Base-by-base conservation (phyloP, 2,329 filamentous ascomycete species). In the Coniochaeta sp. region DNA sequence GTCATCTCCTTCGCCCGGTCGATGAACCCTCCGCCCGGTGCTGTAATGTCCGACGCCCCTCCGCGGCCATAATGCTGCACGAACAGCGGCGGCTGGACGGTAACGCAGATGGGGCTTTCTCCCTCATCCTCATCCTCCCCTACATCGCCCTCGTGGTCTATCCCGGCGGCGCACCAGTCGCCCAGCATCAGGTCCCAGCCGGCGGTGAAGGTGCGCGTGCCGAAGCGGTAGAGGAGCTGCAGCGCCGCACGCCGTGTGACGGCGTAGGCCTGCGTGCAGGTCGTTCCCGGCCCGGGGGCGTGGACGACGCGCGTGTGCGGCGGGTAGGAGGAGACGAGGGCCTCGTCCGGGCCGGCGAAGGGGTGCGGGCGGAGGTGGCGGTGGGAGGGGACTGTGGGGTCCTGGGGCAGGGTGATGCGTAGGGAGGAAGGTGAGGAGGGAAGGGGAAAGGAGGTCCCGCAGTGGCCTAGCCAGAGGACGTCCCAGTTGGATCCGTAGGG, bases 401-500 rank as follows among this genome's bases (percentile, higher is more conserved):
- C 75, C 50, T 71, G 58, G 1, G 61, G 40, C 26, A 68, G 61
- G 19, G 57, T 58, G 12, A 71, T 59, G 1, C 61, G 59, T 2
- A 67, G 42, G 55, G 55, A 30, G n/a, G 10, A 8, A 36, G 10
- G 42, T 36, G 55, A 30, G n/a, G 10, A 8, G 55, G 10, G 2
- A 10, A 40, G 30, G 4, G 71, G 70, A 58, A 75, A 72, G 12
- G 68, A 66, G 50, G 70, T 71, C 38, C 75, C 75, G 65, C 80
- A 82, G 61, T 79, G 77, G 28, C 81, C 80, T 1, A 83, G 70
- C 79, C 79, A 82, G 26, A 82, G 72, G 36, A 83, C 66, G 64
- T 84, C 81, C 81, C 80, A 83, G 61, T 76, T 69, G 58, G 75
- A 73, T 12, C 81, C 79, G 64, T 81, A 83, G 57, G 44, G 42